phyloP scores from a whole-genome alignment of 495 filamentous ascomycete species.

The Talaromyces wortmannii region DNA sequence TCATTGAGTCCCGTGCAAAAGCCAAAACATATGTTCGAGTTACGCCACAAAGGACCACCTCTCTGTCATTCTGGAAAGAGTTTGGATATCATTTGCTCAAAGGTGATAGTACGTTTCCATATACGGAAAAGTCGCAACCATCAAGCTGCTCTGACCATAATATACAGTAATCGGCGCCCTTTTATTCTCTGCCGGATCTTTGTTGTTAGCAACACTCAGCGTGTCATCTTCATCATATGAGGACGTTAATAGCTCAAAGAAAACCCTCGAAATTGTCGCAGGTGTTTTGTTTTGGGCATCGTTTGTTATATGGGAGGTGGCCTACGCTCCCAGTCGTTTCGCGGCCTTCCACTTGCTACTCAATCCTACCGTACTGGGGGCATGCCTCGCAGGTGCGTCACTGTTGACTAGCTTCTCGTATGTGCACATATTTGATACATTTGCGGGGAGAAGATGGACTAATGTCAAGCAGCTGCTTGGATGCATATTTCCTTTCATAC shows the following conservation, averaged over 20 bases:
- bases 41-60: too few species aligned
- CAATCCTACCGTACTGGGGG: slow-evolving; percentile 56
- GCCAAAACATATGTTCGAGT: too few species aligned
- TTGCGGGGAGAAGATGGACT: background rate
- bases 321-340: slow-evolving; percentile 43
- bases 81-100: too few species aligned
- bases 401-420: slow-evolving; percentile 48
- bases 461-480: slow-evolving; percentile 32
- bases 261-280: slow-evolving; percentile 31
- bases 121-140: too few species aligned
- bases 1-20: slow-evolving; percentile 13
- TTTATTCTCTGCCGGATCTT: background rate
- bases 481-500: slow-evolving; percentile 59
- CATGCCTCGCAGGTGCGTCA: slow-evolving; percentile 43
- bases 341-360: slow-evolving; percentile 46
- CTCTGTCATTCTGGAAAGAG: too few species aligned
- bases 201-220: too few species aligned
- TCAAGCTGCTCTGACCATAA: background rate
- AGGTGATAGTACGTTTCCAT: too few species aligned
- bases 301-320: slow-evolving; percentile 50
- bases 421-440: slow-evolving; percentile 18
- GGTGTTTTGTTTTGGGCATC: slow-evolving; percentile 44
- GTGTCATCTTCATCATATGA: too few species aligned
- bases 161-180: background rate
- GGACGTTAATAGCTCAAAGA: background rate